A percentile compares a stretch with the other conserved stretches of the same genome.
phyloP scores from a whole-genome alignment of 768 basidiomycete species.

The Mycena chlorophos region DNA sequence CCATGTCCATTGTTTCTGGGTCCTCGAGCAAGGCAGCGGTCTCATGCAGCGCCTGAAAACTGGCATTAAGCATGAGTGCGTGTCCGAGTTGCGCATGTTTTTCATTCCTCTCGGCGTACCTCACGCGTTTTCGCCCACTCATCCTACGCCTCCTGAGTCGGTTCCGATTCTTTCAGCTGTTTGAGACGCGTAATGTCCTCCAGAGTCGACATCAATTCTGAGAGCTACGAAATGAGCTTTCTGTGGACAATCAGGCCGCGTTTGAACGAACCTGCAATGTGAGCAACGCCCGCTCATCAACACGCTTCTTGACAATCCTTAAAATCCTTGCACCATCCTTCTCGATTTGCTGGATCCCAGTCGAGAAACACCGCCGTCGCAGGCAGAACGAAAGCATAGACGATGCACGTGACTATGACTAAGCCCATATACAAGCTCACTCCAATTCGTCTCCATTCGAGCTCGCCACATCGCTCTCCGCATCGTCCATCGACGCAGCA shows the following conservation, averaged over 20 bases:
- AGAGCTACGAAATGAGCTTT: slow-evolving; percentile 39
- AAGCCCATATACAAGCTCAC: slow-evolving; percentile 12
- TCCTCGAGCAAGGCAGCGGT: slow-evolving; percentile 65
- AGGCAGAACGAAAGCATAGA: slow-evolving; percentile 14
- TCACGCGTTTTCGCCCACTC: slow-evolving; percentile 55
- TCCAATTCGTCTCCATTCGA: slow-evolving; percentile 44
- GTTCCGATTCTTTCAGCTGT: slow-evolving; percentile 67
- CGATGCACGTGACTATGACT: neutral
- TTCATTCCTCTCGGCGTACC: too few species aligned
- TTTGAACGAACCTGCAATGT: slow-evolving; percentile 42
- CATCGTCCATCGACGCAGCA: slow-evolving; percentile 35
- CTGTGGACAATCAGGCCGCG: neutral
- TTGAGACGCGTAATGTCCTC: slow-evolving; percentile 62
- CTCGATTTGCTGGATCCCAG: slow-evolving; percentile 30
- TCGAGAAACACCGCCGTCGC: slow-evolving; percentile 14
- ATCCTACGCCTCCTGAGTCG: slow-evolving; percentile 67
- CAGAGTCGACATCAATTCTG: slow-evolving; percentile 51
- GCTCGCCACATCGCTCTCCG: slow-evolving; percentile 54
- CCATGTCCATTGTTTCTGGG: slow-evolving; percentile 76
- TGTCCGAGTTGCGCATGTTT: too few species aligned
- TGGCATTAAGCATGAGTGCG: slow-evolving; percentile 31
- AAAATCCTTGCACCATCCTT: slow-evolving; percentile 53
- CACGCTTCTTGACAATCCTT: slow-evolving; percentile 52
- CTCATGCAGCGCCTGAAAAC: slow-evolving; percentile 60
- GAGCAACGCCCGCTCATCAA: slow-evolving; percentile 49